Conservation (phyloP, 2,329 filamentous ascomycete species). For the Penicillium sclerotiorum region DNA sequence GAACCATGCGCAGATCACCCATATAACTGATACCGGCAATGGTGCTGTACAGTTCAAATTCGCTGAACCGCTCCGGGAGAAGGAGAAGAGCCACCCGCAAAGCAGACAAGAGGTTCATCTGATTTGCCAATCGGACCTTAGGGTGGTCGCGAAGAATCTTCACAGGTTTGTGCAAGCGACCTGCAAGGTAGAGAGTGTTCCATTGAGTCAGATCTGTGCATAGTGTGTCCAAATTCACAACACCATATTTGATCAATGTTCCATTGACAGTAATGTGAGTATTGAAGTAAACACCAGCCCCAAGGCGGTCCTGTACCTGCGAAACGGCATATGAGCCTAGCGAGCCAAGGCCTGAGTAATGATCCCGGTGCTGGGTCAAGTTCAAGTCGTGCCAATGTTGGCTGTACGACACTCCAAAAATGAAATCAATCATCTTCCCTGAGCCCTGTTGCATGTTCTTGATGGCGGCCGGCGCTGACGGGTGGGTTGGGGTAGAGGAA, state of each 20-base stretch:
- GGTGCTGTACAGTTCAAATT: constrained; percentile 83
- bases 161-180: constrained; percentile 93
- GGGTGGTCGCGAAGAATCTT: constrained; percentile 96
- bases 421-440: constrained; percentile 98
- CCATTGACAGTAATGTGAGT: constrained; percentile 94
- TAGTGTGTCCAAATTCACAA: constrained; percentile 90
- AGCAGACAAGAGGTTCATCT: constrained; percentile 91
- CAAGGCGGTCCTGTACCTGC: constrained; percentile 80
- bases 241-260: constrained; percentile 95
- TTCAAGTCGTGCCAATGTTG: constrained; percentile 98
- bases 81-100: constrained; percentile 86
- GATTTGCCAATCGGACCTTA: constrained; percentile 87
- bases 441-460: constrained; percentile 81
- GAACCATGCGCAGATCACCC: constrained; percentile 92
- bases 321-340: constrained; percentile 85
- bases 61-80: constrained; percentile 80
- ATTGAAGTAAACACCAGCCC: constrained; percentile 97
- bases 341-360: constrained; percentile 84
- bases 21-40: constrained; percentile 93
- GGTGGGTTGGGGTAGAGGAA: constrained; percentile 60
- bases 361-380: constrained; percentile 80
- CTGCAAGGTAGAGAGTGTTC: constrained; percentile 95
- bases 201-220: constrained; percentile 84
- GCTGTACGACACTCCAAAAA: constrained; percentile 90
- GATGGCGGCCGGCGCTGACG: constrained; percentile 78